A percentile compares a stretch with the other conserved stretches of the same genome.
Conservation (phyloP, 2,329 filamentous ascomycete genomes). For the Epichloe amarillans region DNA sequence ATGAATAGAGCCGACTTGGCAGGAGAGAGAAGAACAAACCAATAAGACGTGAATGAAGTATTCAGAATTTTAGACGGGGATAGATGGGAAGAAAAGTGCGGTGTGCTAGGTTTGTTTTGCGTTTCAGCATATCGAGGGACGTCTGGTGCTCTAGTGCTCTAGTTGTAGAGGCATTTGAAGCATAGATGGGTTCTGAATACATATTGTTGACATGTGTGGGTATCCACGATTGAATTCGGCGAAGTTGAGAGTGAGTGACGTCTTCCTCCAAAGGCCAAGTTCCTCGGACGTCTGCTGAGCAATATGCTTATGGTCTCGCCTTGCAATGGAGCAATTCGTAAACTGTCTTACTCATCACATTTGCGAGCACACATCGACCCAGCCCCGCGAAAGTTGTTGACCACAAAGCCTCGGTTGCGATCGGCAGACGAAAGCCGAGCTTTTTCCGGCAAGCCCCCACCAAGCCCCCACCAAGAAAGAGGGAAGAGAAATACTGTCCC, state of each 20-base stretch:
- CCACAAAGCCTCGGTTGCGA: background rate
- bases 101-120: background rate
- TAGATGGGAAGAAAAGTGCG: background rate
- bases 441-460: too few relatives aligned
- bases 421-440: background rate
- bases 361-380: too few relatives aligned
- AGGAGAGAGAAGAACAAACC: background rate
- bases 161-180: background rate
- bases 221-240: too few relatives aligned
- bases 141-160: background rate
- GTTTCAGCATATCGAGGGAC: background rate
- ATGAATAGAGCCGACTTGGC: constrained; percentile 11
- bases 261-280: too few relatives aligned
- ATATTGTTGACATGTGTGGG: background rate
- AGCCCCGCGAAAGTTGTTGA: too few relatives aligned
- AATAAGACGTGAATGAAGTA: background rate
- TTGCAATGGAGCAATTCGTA: too few relatives aligned
- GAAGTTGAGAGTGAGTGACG: too few relatives aligned
- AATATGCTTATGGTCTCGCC: too few relatives aligned
- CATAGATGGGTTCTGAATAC: background rate
- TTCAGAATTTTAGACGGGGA: background rate
- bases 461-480: too few relatives aligned
- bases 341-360: too few relatives aligned
- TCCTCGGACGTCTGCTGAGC: too few relatives aligned
- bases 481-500: too few relatives aligned